A percentile compares a stretch with the other conserved stretches of the same genome.
These are phyloP conservation scores for Priceomyces haplophilus DNA, from an alignment of 805 yeast species.

Conservation along the genomic window DNA sequence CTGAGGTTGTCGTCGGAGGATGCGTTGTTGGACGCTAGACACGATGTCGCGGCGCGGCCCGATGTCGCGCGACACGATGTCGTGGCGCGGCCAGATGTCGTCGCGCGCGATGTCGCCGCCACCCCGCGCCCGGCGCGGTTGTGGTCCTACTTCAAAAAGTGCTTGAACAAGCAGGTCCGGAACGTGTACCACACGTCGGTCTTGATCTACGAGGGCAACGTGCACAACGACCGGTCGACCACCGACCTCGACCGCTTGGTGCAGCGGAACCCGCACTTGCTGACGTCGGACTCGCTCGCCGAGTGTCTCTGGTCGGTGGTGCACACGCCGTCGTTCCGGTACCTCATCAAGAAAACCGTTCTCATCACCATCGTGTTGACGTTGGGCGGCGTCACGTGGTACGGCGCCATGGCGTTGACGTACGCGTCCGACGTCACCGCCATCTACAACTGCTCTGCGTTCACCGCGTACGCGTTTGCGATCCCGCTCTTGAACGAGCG, in stretches of 20 bases:
- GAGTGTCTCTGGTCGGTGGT: constrained; percentile 36
- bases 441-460: constrained; percentile 85
- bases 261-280: constrained; percentile 35
- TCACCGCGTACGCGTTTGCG: constrained; percentile 82
- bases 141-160: constrained; percentile 30
- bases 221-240: constrained; percentile 33
- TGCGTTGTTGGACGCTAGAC: constrained; percentile 19
- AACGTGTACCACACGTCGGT: constrained; percentile 44
- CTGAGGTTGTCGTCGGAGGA: constrained; percentile 32
- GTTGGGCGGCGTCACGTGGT: constrained; percentile 82
- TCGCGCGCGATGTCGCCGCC: background rate
- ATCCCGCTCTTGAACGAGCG: constrained; percentile 68
- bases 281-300: constrained; percentile 28
- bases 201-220: constrained; percentile 40
- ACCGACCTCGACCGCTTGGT: constrained; percentile 32
- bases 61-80: too few species aligned
- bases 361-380: constrained; percentile 58
- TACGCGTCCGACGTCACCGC: constrained; percentile 88
- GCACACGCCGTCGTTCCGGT: constrained; percentile 45
- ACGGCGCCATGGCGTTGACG: constrained; percentile 74
- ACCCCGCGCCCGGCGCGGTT: constrained; percentile 9
- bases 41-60: too few species aligned
- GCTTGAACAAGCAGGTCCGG: constrained; percentile 40
- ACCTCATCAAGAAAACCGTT: constrained; percentile 43
- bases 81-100: too few species aligned